Conservation (phyloP, 2,329 filamentous ascomycete genomes). For the Botrytis deweyae region DNA sequence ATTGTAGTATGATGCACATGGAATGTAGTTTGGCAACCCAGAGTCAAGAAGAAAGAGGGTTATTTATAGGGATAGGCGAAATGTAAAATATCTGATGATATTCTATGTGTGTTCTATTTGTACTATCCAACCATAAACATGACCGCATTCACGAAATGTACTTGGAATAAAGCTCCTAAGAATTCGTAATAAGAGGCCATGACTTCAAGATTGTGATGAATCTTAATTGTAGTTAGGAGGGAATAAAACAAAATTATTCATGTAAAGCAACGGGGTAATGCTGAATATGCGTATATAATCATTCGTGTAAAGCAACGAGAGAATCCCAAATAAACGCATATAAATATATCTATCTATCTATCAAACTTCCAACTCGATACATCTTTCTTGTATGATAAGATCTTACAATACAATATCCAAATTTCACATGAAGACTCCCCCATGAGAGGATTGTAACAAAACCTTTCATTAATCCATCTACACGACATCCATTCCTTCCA, state of each 20-base stretch:
- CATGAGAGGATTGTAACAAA: accelerated
- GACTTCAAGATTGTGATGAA: background rate
- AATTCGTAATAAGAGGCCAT: background rate
- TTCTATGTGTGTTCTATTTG: background rate
- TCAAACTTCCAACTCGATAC: background rate
- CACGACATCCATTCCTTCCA: background rate
- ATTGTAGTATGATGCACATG: background rate
- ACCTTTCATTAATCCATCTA: background rate
- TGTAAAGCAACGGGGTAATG: no score
- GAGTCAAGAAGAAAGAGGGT: background rate
- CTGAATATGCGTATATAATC: no score
- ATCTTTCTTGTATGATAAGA: background rate
- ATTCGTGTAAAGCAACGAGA: background rate
- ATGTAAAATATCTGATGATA: background rate
- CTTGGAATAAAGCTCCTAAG: no score
- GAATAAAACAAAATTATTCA: background rate
- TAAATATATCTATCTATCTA: background rate
- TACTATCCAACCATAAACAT: background rate
- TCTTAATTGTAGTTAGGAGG: background rate
- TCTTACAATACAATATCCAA: background rate
- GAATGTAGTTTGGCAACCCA: background rate
- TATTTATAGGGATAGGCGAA: background rate
- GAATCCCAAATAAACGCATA: background rate
- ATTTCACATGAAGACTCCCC: background rate
- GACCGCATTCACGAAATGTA: background rate